Base-by-base conservation (phyloP, 2,329 filamentous ascomycete genomes). In the Paraphaeosphaeria sporulosa region DNA sequence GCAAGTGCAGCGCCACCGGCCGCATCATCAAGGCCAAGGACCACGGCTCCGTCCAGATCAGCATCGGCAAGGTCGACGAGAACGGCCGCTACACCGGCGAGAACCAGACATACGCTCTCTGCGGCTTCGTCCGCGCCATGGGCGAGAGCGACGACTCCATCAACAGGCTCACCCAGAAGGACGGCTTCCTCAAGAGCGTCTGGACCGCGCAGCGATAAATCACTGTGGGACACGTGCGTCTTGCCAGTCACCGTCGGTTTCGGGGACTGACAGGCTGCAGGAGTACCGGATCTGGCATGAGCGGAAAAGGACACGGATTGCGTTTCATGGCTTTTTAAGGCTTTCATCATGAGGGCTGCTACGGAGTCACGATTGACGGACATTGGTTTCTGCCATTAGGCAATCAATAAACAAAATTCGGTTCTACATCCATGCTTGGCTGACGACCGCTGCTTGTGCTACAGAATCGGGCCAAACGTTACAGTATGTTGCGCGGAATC, bases 51-150 rank as follows among this genome's bases (percentile, higher is more conserved):
- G 95, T 98, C 76, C 95, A 99, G 85, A 93, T 99, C 84, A 92
- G 90, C 76, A 87, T 99, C 81, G 94, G 90, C 83, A 98, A 97
- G 87, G 95, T 99, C 77, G 94, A 98, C 84, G 95, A 99, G 90
- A 96, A 94, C 48, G 58, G 58, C 34, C 92, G 94, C 77, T 93
- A 94, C 85, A 93, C 92, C 74, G 93, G 94, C 84, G 95, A 97
- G 87, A 96, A 94, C 90, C 91, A 97, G 84, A 90, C 92, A 80
- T 99, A 97, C 82, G 49, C 49, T 13, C 91, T 99, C 71, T 96
- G 91, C 86, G 95, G 95, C 70, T 99, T 98, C 86, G 92, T 99
- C 78, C 91, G 95, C 76, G 92, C 94, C 76, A 95, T 97, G 89
- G 95, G 95, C 80, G 96, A 99, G 92, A 90, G 89, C 82, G 95